These are phyloP conservation scores for Fusarium sp. DNA, from an alignment of 2,329 filamentous ascomycete species.

Conservation along the genomic window DNA sequence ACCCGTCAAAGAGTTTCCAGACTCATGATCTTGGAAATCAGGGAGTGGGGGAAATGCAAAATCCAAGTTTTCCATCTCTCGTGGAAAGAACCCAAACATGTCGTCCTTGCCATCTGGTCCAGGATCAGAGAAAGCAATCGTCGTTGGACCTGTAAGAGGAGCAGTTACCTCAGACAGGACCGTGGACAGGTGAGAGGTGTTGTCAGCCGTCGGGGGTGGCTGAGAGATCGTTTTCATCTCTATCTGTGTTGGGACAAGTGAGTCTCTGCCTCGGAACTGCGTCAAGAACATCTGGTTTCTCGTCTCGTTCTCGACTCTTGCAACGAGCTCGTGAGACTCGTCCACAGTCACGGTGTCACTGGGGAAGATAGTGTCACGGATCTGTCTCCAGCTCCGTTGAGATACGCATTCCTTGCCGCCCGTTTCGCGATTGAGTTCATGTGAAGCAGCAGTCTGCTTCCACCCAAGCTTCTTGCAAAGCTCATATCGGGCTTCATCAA, in stretches of 20 bases:
- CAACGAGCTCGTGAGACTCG: background rate
- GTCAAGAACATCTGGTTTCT: background rate
- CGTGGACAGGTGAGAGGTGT: background rate
- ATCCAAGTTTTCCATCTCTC: no score
- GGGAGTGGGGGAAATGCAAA: no score
- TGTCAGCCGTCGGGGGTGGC: background rate
- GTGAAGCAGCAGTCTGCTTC: background rate
- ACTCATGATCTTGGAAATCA: background rate
- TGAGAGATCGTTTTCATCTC: background rate
- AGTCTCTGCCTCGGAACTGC: background rate
- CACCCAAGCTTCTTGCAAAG: background rate
- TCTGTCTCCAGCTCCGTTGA: conserved; percentile 7
- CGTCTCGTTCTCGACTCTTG: background rate
- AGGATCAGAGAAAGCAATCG: background rate
- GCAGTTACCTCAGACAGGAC: background rate
- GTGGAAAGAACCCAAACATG: no score
- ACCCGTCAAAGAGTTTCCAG: background rate
- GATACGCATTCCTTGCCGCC: background rate
- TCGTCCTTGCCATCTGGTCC: background rate
- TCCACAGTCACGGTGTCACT: no score
- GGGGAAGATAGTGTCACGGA: conserved; percentile 8
- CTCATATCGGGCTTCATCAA: background rate
- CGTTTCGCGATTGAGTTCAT: background rate
- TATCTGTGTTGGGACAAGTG: background rate
- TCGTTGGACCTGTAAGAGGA: background rate